phyloP scores from a whole-genome alignment of 2,329 filamentous ascomycete species.

The Sordariomycetes sp. region DNA sequence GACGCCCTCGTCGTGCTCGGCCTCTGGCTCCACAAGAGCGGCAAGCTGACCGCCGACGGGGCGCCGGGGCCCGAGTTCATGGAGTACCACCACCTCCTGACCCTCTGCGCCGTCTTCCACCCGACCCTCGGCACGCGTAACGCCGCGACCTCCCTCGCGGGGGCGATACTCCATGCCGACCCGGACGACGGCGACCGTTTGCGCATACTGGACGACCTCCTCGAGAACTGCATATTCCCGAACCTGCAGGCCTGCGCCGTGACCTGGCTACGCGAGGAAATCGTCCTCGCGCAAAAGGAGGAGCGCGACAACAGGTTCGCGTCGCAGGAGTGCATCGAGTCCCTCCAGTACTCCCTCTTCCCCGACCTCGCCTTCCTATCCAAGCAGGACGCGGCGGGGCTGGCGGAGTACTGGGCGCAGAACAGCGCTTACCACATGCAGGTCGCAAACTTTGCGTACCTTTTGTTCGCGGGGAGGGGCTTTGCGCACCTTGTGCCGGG shows the following conservation, averaged over 20 bases:
- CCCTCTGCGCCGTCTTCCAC: conserved; percentile 44
- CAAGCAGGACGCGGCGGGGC: conserved; percentile 23
- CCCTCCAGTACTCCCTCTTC: conserved; percentile 48
- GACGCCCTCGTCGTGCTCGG: conserved; percentile 48
- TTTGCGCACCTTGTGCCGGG: conserved; percentile 27
- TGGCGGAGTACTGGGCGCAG: conserved; percentile 38
- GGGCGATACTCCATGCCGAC: conserved; percentile 40
- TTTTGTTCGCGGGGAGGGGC: conserved; percentile 25
- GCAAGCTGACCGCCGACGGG: conserved; percentile 22
- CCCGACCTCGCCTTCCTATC: conserved; percentile 36
- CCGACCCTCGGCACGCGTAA: conserved; percentile 39
- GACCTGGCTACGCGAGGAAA: conserved; percentile 50
- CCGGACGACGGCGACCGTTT: conserved; percentile 45
- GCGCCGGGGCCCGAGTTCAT: conserved; percentile 34
- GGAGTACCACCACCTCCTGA: conserved; percentile 46
- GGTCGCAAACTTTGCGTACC: conserved; percentile 46
- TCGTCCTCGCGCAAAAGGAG: conserved; percentile 29
- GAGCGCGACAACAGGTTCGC: conserved; percentile 27
- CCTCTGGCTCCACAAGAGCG: conserved; percentile 40
- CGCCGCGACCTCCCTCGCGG: conserved; percentile 38
- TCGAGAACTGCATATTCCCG: conserved; percentile 53
- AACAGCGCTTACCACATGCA: conserved; percentile 43
- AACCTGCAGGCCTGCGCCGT: conserved; percentile 49
- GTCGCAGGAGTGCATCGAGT: conserved; percentile 40
- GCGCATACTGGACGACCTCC: conserved; percentile 48